Percentiles rank a stretch among this genome's conserved stretches.
Evolutionary conservation across 768 basidiomycete genomes (phyloP).

Genomic region (Mrakia blollopis): DNA sequence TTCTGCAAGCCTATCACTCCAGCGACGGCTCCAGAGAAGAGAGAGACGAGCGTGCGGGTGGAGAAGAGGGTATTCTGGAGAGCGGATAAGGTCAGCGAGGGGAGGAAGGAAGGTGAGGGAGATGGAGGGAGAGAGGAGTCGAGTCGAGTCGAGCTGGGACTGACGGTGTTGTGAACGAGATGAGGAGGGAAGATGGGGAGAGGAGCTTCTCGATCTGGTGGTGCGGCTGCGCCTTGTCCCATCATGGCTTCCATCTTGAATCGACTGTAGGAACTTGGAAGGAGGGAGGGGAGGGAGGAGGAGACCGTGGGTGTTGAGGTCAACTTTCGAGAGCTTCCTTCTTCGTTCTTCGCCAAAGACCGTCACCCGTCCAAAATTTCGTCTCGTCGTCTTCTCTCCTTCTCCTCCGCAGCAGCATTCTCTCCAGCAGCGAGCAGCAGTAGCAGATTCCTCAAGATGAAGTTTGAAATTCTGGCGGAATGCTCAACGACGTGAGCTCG

Average conservation of each 20-base stretch:
- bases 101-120: background rate
- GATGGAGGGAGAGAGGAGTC: background rate
- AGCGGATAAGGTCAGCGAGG: background rate
- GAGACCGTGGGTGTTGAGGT: background rate
- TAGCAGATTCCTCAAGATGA: conserved; percentile 47
- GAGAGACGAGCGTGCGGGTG: conserved; percentile 74
- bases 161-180: conserved; percentile 16
- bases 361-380: background rate
- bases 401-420: background rate
- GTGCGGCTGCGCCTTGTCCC: background rate
- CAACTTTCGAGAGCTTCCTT: background rate
- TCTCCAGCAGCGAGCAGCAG: background rate
- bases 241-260: conserved; percentile 13
- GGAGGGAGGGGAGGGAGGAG: background rate
- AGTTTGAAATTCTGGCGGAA: conserved; percentile 75
- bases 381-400: background rate
- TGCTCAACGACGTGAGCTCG: conserved; percentile 61
- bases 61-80: conserved; percentile 49
- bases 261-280: too few species aligned
- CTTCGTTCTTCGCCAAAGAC: background rate
- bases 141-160: background rate
- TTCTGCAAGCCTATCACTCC: conserved; percentile 87
- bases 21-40: conserved; percentile 79
- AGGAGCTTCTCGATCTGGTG: conserved; percentile 6
- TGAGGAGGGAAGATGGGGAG: conserved; percentile 17